Evolutionary conservation across 1,284 basidiomycete genomes (phyloP), one percentile per base, ranked within the genome.

Genomic region (Porogramme epimiltina): DNA sequence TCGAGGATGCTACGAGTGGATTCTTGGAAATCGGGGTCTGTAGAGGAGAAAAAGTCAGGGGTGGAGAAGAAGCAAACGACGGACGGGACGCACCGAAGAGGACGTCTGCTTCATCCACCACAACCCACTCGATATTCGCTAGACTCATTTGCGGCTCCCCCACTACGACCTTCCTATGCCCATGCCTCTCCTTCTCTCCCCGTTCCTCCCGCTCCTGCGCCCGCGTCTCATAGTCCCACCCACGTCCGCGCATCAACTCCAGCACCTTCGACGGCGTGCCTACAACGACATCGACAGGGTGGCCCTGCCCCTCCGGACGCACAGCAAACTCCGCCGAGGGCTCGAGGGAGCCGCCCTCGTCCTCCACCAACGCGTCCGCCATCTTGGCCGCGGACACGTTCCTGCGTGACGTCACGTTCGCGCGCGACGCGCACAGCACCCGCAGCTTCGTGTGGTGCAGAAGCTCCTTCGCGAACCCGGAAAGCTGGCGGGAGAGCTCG

Each of bases 51-150:
- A 19, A 16, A 37, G n/a, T 37, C 13, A 5, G 16, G 34, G 16
- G 34, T 16, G 22, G 24, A 45, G 49, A 15, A 31, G n/a, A 4
- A 1, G n/a, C 19, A 5, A 11, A 6, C 6, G 2, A 48, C 16
- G 8, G 6, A 20, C 49, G 47, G 31, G 40, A 71, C 80, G 52
- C 56, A 89, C 91, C 91, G 49, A 94, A 87, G n/a, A 95, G 73
- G 26, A 95, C 83, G 65, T 96, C 93, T 0, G 93, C 91, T 66
- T 96, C 93, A 58, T 95, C 93, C 2, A 95, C 74, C 1, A 94
- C 77, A 5, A 95, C 82, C 90, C 91, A 95, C 62, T 94, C 89
- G 0, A 94, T 73, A 41, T 80, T 77, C 45, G 75, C 76, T 20
- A 91, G 69, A 1, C 81, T 75, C 66, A 89, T 77, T 60, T 82